phyloP scores from a whole-genome alignment of 768 basidiomycete genomes.

The Naganishia onofrii region DNA sequence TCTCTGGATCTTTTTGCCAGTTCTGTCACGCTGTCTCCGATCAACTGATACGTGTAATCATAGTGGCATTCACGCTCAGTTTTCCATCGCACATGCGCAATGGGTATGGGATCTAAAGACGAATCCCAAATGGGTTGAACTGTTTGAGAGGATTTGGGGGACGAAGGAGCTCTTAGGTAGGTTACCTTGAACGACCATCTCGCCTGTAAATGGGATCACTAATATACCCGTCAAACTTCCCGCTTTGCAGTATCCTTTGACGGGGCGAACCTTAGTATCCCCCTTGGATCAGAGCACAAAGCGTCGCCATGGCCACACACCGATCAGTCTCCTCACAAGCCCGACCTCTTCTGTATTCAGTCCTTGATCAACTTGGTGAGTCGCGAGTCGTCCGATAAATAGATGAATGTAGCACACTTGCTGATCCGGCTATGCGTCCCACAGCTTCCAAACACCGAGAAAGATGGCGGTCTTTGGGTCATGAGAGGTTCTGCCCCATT shows the following conservation, averaged over 20 bases:
- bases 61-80: constrained; percentile 13
- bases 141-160: constrained; percentile 39
- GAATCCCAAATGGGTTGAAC: constrained; percentile 35
- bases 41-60: too few relatives aligned
- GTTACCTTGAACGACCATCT: background rate
- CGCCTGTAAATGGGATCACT: too few relatives aligned
- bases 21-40: background rate
- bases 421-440: background rate
- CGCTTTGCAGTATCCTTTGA: constrained; percentile 27
- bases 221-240: too few relatives aligned
- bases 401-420: too few relatives aligned
- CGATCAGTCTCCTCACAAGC: constrained; percentile 28
- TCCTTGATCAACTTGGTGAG: constrained; percentile 30
- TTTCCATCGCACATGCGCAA: constrained; percentile 35
- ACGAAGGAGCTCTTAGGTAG: constrained; percentile 33
- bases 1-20: too few relatives aligned
- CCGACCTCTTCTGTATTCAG: constrained; percentile 25
- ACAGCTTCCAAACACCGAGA: constrained; percentile 35
- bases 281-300: constrained; percentile 23
- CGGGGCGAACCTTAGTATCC: constrained; percentile 23
- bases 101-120: constrained; percentile 39
- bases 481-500: constrained; percentile 39
- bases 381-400: background rate
- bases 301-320: constrained; percentile 29
- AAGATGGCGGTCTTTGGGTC: constrained; percentile 47